Conservation (phyloP, 2,329 filamentous ascomycete species). For the Pseudovirgaria hyperparasitica region DNA sequence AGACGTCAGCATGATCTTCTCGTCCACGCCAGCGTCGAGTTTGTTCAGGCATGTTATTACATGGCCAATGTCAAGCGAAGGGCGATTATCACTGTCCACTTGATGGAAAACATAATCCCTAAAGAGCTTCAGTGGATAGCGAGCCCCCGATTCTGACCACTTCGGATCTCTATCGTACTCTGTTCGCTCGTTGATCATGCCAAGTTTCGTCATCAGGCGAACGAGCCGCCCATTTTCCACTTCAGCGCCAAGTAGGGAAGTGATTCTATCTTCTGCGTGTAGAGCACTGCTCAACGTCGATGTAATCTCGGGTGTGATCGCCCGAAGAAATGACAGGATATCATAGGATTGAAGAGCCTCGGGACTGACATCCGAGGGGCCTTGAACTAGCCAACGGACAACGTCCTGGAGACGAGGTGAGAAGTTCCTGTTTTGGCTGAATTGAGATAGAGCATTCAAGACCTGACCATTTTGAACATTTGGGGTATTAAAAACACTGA, state of each 20-base stretch:
- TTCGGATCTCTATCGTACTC: slow-evolving; percentile 62
- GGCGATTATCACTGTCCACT: slow-evolving; percentile 71
- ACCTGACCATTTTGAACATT: slow-evolving; percentile 51
- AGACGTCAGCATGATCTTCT: slow-evolving; percentile 74
- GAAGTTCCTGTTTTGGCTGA: slow-evolving; percentile 65
- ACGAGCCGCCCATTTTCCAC: slow-evolving; percentile 82
- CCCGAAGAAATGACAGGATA: slow-evolving; percentile 66
- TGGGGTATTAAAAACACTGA: slow-evolving; percentile 56
- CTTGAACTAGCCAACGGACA: slow-evolving; percentile 65
- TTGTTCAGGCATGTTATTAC: slow-evolving; percentile 82
- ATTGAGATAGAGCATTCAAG: slow-evolving; percentile 39
- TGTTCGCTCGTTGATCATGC: slow-evolving; percentile 76
- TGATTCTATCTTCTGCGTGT: slow-evolving; percentile 66
- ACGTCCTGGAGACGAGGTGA: slow-evolving; percentile 67
- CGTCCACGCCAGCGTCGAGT: slow-evolving; percentile 77
- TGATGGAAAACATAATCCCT: slow-evolving; percentile 96
- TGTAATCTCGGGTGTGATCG: slow-evolving; percentile 67
- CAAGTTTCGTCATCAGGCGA: slow-evolving; percentile 71
- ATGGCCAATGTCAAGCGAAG: slow-evolving; percentile 77
- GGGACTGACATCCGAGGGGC: slow-evolving; percentile 18
- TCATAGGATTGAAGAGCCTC: slow-evolving; percentile 42
- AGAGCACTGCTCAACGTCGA: slow-evolving; percentile 64
- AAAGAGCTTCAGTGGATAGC: slow-evolving; percentile 89
- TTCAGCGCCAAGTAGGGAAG: slow-evolving; percentile 60
- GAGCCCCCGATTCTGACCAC: slow-evolving; percentile 88